phyloP scores from a whole-genome alignment of 768 basidiomycete species.

The Daedaleopsis nitida region DNA sequence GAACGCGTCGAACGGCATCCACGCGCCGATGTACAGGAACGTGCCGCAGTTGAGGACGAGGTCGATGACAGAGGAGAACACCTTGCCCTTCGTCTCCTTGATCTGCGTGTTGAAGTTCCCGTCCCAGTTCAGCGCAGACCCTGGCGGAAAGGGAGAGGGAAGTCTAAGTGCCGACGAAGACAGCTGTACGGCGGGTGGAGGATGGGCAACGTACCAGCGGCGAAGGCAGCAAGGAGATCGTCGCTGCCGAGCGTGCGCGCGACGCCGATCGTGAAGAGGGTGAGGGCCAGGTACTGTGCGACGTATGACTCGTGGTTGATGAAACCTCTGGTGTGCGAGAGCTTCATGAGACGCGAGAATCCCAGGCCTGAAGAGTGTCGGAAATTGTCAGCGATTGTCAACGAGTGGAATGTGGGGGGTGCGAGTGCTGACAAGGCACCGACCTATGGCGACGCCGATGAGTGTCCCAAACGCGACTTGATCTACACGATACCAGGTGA shows the following conservation, averaged over 20 bases:
- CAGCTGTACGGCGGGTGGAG: slow-evolving; percentile 57
- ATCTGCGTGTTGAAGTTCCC: slow-evolving; percentile 77
- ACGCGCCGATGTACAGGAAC: slow-evolving; percentile 88
- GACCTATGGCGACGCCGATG: slow-evolving; percentile 62
- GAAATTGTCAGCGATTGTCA: no score
- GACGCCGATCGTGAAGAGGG: slow-evolving; percentile 77
- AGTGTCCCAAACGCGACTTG: slow-evolving; percentile 76
- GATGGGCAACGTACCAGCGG: slow-evolving; percentile 52
- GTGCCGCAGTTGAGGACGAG: slow-evolving; percentile 80
- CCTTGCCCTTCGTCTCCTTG: slow-evolving; percentile 75
- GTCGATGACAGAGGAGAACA: slow-evolving; percentile 90
- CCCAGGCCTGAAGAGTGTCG: slow-evolving; percentile 22
- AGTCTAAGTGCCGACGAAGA: no score
- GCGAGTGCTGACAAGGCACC: not conserved
- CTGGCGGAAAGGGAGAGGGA: not conserved
- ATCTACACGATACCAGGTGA: slow-evolving; percentile 45
- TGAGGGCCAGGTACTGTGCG: slow-evolving; percentile 77
- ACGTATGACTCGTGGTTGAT: slow-evolving; percentile 87
- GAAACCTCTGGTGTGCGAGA: slow-evolving; percentile 59
- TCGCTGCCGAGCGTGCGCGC: slow-evolving; percentile 82
- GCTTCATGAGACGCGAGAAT: slow-evolving; percentile 75
- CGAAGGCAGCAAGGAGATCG: slow-evolving; percentile 88
- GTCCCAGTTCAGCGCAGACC: slow-evolving; percentile 88
- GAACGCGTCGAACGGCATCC: slow-evolving; percentile 71
- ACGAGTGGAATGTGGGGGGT: not conserved